Conservation (phyloP, 2,329 filamentous ascomycete species). For the Rhytidhysteron rufulum region DNA sequence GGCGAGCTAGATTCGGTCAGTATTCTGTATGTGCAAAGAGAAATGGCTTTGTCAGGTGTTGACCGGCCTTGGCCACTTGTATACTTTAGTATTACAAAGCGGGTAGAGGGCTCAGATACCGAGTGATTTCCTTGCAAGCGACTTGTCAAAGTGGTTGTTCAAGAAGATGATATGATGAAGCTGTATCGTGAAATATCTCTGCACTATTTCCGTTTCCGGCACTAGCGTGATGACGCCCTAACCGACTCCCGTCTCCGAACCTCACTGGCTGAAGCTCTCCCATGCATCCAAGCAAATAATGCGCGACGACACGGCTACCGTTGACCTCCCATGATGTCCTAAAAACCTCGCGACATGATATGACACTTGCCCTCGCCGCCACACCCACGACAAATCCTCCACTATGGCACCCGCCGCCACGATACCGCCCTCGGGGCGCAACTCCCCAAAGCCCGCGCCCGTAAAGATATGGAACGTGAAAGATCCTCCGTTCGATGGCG, state of each 20-base stretch:
- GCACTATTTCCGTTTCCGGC: not conserved
- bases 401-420: constrained; percentile 35
- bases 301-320: too few species aligned
- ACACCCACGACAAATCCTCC: constrained; percentile 1
- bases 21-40: too few species aligned
- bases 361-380: constrained; percentile 7
- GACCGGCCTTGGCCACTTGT: too few species aligned
- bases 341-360: constrained; percentile 21
- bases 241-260: not conserved
- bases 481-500: constrained; percentile 60
- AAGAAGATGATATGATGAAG: not conserved
- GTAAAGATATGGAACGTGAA: constrained; percentile 49
- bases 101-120: too few species aligned
- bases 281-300: not conserved
- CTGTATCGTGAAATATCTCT: not conserved
- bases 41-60: too few species aligned
- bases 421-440: constrained; percentile 40
- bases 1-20: too few species aligned
- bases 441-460: constrained; percentile 53
- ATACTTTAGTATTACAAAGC: too few species aligned
- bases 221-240: not conserved
- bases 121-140: not conserved
- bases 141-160: not conserved
- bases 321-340: too few species aligned
- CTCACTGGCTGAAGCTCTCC: not conserved